Evolutionary conservation across 1,284 basidiomycete species (phyloP), one percentile per base, ranked within the genome.

Genomic region (Sutorius eximius): DNA sequence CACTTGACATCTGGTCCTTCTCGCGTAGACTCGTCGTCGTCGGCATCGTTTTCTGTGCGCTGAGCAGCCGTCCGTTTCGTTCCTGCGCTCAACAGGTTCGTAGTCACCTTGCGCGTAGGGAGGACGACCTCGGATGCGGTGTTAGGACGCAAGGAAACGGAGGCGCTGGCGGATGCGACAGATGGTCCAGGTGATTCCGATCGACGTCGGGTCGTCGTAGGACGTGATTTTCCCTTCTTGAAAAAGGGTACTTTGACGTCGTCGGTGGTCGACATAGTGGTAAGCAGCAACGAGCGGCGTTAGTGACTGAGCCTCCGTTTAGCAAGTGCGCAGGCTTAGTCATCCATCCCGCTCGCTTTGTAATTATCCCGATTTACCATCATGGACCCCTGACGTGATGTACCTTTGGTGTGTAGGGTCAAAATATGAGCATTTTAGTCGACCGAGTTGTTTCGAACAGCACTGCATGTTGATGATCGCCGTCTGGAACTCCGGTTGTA

Each of bases 1-100:
- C 89, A 92, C 68, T 91, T 89, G 49, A 92, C 82, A 61, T 89
- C 87, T 22, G 86, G 87, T 0, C 87, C 87, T 27, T 89, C 84
- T 49, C 71, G 78, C 63, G 74, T 71, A 27, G 74, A 69, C 22
- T 69, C 73, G 37, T 81, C 79, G 3, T 68, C 66, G 43, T 79
- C 79, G n/a, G 74, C 74, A 11, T 75, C 70, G 30, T 77, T 70
- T 10, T 66, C 74, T 22, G 80, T 76, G 43, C 86, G 75, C 65
- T 89, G 85, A 3, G 84, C 73, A 1, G 71, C 72, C 3, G 85
- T 85, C 29, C 93, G 86, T 70, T 95, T 95, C 0, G 91, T 89
- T 0, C 93, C 93, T 44, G 93, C 89, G 52, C 86, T 88, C 37
- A 95, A 81, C 0, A 94, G 80, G 66, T 87, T 93, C 15, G 76